Base-by-base conservation (phyloP, 192 early-diverging fungal species). In the Coemansia umbellata region DNA sequence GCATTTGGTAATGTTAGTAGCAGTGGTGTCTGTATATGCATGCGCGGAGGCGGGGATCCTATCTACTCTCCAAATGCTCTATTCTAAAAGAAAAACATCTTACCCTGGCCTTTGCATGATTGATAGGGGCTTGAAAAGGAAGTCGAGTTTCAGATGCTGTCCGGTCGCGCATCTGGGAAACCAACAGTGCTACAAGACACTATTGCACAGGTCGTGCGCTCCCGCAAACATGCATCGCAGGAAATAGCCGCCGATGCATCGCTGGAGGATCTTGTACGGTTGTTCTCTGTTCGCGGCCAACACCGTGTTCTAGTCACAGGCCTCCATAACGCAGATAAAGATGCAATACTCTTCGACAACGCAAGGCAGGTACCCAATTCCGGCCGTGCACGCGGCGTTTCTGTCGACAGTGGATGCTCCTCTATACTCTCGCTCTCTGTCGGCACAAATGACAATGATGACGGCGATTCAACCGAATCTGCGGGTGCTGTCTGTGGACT, bases 201-300 rank as follows among this genome's bases (percentile, higher is more conserved):
- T 0, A 27, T 77, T 2, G 58, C 47, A 18, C 66, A 69, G n/a
- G 67, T 77, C 2, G 62, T 77, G 19, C 40, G 37, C 5, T 66
- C 66, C 26, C 74, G 66, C 62, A 65, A 69, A 24, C 68, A 69
- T 28, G 68, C 66, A 1, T 58, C 74, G 15, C 58, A 58, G 43
- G 67, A 64, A 24, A 64, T 77, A 28, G 50, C 47, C 31, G 60
- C 56, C 8, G n/a, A 40, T 0, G 62, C 63, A 14, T 54, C 67
- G 32, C 63, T 77, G 15, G 67, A 66, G 45, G 17, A 51, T 26
- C 58, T 77, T n/a, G 42, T 70, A 39, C 47, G 45, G 21, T 37
- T 77, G 53, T 77, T 77, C 49, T 37, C 58, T 4, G 58, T 47
- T 14, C 54, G 39, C 27, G 51, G 62, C 0, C 74, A 70, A 31